Conservation (phyloP, 2,329 filamentous ascomycete species). For the Aspergillus brunneoviolaceus region DNA sequence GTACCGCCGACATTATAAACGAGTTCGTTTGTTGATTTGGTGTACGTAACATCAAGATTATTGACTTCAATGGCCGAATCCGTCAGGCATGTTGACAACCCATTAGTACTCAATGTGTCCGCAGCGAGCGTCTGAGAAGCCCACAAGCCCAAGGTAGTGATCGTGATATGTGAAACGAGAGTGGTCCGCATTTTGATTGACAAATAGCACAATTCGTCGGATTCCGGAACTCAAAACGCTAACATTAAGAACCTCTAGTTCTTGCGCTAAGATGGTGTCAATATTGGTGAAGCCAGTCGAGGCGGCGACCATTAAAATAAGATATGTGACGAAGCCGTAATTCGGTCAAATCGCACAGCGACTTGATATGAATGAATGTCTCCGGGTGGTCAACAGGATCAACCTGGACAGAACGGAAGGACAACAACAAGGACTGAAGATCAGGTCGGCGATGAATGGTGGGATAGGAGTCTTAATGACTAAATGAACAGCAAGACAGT, state of each 20-base stretch:
- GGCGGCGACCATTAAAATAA: constrained; percentile 11
- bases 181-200: constrained; percentile 28
- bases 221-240: not conserved
- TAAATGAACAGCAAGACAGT: not conserved
- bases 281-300: not conserved
- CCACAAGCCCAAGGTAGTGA: constrained; percentile 29
- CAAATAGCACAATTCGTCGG: not conserved
- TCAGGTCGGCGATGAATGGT: not conserved
- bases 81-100: constrained; percentile 70
- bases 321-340: constrained; percentile 1
- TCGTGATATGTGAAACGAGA: constrained; percentile 17
- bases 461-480: not conserved
- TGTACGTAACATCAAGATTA: constrained; percentile 74
- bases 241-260: not conserved
- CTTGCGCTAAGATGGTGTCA: too few relatives aligned
- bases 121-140: constrained; percentile 55
- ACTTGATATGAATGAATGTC: constrained; percentile 11
- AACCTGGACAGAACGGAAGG: constrained; percentile 26
- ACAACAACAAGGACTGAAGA: not conserved
- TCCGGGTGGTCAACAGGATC: constrained; percentile 25
- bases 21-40: constrained; percentile 70
- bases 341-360: constrained; percentile 4
- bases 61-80: constrained; percentile 66
- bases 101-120: constrained; percentile 75
- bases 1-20: constrained; percentile 79